These are phyloP conservation scores for Colletotrichum agaves DNA, from an alignment of 2,329 filamentous ascomycete genomes.

Conservation along the genomic window DNA sequence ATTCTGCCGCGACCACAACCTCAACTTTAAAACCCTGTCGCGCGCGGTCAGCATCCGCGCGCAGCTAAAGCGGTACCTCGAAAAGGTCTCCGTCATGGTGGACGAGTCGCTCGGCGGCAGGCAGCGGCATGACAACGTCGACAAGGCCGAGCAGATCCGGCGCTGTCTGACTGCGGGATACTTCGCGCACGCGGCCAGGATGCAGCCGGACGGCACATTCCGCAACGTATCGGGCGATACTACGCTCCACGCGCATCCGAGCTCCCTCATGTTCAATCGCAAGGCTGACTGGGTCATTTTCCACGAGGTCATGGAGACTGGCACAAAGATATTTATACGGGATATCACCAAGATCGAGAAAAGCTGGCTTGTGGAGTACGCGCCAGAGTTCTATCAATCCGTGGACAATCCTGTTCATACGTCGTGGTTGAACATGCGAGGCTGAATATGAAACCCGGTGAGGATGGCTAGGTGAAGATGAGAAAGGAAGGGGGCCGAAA, in stretches of 20 bases:
- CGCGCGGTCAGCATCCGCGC: slow-evolving; percentile 86
- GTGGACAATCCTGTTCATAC: slow-evolving; percentile 42
- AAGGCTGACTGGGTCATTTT: slow-evolving; percentile 98
- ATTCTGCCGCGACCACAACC: slow-evolving; percentile 87
- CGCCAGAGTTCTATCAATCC: slow-evolving; percentile 81
- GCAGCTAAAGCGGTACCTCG: slow-evolving; percentile 87
- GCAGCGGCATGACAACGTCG: slow-evolving; percentile 42
- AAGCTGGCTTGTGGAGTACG: slow-evolving; percentile 90
- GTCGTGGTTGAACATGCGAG: slow-evolving; percentile 39
- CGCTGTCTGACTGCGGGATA: slow-evolving; percentile 89
- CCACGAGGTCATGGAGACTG: slow-evolving; percentile 90
- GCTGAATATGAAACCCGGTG: slow-evolving; percentile 31
- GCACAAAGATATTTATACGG: slow-evolving; percentile 87
- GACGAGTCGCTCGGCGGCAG: slow-evolving; percentile 65
- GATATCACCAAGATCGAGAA: slow-evolving; percentile 96
- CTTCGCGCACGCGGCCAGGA: slow-evolving; percentile 91
- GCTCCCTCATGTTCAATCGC: slow-evolving; percentile 92
- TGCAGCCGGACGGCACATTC: slow-evolving; percentile 94
- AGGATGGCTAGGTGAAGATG: slow-evolving; percentile 1
- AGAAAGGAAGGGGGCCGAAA: not conserved
- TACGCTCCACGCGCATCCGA: slow-evolving; percentile 87
- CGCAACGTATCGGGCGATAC: slow-evolving; percentile 84
- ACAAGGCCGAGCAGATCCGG: slow-evolving; percentile 77
- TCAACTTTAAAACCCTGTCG: slow-evolving; percentile 87
- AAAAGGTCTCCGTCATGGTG: slow-evolving; percentile 80